A percentile compares a stretch with the other conserved stretches of the same genome.
These are phyloP conservation scores for Nematodospora valgi DNA, from an alignment of 805 yeast genomes.

Conservation along the genomic window DNA sequence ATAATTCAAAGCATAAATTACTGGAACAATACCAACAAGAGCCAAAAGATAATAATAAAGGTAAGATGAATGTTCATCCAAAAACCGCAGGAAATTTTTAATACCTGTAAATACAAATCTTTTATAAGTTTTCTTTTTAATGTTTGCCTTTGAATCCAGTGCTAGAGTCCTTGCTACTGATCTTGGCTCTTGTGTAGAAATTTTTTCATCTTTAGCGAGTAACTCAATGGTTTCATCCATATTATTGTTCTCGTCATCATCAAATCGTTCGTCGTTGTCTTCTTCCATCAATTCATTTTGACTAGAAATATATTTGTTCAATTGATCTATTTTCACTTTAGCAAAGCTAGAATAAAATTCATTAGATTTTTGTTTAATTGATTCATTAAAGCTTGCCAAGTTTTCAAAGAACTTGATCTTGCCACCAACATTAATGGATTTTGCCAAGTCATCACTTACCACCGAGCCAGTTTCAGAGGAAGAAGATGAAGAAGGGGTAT, in stretches of 20 bases:
- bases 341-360: constrained; percentile 17
- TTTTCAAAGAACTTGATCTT: constrained; percentile 23
- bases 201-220: not conserved
- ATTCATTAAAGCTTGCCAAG: constrained; percentile 18
- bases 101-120: too few species aligned
- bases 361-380: constrained; percentile 20
- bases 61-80: constrained; percentile 17
- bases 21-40: constrained; percentile 3
- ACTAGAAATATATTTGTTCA: constrained; percentile 12
- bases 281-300: constrained; percentile 5
- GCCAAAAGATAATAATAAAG: constrained; percentile 14
- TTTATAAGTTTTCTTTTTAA: too few species aligned
- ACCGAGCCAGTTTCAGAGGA: not conserved
- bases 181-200: not conserved
- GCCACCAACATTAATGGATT: constrained; percentile 4
- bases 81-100: constrained; percentile 8
- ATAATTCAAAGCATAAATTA: constrained; percentile 6
- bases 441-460: not conserved
- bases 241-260: not conserved
- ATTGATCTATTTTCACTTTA: constrained; percentile 13
- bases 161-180: too few species aligned
- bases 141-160: too few species aligned
- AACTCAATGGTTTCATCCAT: constrained; percentile 10
- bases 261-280: not conserved
- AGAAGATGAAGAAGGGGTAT: constrained; percentile 4